Conservation (phyloP, 148 eudicot genomes). For the Arbutus unedo region DNA sequence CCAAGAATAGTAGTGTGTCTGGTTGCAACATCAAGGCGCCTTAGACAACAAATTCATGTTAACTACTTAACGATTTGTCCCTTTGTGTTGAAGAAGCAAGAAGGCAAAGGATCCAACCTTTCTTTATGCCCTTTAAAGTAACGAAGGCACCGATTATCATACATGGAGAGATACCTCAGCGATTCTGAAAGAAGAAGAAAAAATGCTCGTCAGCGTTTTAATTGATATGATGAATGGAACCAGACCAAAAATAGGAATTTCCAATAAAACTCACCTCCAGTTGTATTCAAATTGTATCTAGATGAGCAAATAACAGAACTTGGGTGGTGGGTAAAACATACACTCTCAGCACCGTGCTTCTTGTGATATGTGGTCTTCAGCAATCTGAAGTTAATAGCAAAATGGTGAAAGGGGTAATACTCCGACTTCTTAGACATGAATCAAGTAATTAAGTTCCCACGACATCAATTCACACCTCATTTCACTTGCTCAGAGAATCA, state of each 20-base stretch:
- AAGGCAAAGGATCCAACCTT: constrained; percentile 49
- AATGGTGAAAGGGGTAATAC: background rate
- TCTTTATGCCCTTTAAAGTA: constrained; percentile 95
- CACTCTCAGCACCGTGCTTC: constrained; percentile 90
- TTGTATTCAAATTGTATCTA: constrained; percentile 63
- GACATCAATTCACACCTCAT: background rate
- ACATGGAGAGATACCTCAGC: constrained; percentile 90
- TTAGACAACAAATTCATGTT: background rate
- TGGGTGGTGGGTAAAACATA: constrained; percentile 97
- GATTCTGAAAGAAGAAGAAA: constrained; percentile 46
- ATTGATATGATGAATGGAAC: constrained; percentile 3
- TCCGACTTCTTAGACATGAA: background rate
- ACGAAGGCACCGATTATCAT: constrained; percentile 91
- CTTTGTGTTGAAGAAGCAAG: background rate
- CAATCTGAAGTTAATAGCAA: constrained; percentile 48
- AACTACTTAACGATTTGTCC: background rate
- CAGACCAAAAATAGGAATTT: background rate
- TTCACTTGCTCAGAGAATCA: constrained; percentile 5
- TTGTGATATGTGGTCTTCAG: constrained; percentile 93
- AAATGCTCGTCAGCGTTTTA: constrained; percentile 6
- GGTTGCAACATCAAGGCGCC: background rate
- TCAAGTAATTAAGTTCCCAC: background rate
- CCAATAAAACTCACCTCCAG: constrained; percentile 53
- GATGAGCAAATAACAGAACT: constrained; percentile 88
- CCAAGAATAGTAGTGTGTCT: background rate